phyloP scores from a whole-genome alignment of 2,329 filamentous ascomycete species.

The Cadophora sp. region DNA sequence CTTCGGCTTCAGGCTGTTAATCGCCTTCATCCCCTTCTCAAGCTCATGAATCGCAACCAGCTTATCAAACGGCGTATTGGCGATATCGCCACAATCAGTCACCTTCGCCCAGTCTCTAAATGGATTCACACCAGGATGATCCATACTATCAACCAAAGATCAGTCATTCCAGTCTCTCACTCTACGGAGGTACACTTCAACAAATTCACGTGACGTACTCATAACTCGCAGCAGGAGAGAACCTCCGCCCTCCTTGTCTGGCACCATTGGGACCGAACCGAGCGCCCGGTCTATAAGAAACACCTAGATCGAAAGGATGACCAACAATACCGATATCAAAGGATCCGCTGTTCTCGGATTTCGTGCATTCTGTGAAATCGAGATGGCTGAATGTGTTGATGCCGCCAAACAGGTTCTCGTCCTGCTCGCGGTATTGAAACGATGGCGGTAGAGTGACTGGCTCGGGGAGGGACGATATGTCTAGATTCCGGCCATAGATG shows the following conservation, averaged over 20 bases:
- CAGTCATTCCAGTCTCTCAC: slow-evolving; percentile 23
- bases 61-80: slow-evolving; percentile 43
- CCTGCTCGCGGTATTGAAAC: slow-evolving; percentile 28
- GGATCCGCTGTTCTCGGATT: slow-evolving; percentile 33
- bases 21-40: slow-evolving; percentile 40
- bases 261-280: slow-evolving; percentile 44
- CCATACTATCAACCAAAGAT: slow-evolving; percentile 33
- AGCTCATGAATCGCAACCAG: slow-evolving; percentile 41
- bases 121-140: slow-evolving; percentile 41
- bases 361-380: slow-evolving; percentile 39
- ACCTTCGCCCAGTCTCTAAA: slow-evolving; percentile 41
- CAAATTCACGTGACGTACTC: slow-evolving; percentile 34
- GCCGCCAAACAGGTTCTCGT: slow-evolving; percentile 26
- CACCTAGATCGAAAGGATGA: slow-evolving; percentile 43
- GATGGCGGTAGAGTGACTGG: slow-evolving; percentile 36
- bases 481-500: slow-evolving; percentile 27
- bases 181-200: too few species aligned
- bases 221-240: slow-evolving; percentile 37
- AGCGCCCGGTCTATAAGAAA: slow-evolving; percentile 42
- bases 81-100: slow-evolving; percentile 43
- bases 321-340: slow-evolving; percentile 45
- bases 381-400: slow-evolving; percentile 43
- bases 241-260: slow-evolving; percentile 38
- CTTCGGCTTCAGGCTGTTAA: slow-evolving; percentile 36
- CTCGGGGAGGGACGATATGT: slow-evolving; percentile 14